phyloP scores from a whole-genome alignment of 345 rosid species.

The Angophora floribunda region DNA sequence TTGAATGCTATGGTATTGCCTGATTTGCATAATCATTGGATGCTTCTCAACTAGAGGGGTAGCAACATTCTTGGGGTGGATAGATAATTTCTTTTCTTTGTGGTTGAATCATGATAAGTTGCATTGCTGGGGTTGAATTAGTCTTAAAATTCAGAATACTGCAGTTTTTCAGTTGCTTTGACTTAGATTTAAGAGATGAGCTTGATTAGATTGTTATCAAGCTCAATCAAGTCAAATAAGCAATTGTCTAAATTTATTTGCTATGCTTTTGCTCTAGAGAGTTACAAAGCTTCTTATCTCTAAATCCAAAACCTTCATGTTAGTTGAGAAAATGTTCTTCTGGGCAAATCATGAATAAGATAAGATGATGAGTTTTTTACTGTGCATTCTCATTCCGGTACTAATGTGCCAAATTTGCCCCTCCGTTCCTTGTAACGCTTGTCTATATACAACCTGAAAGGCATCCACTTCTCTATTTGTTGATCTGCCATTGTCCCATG shows the following conservation, averaged over 20 bases:
- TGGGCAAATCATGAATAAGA: background rate
- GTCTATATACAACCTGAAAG: background rate
- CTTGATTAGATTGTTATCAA: background rate
- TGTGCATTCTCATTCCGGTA: background rate
- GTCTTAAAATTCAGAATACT: background rate
- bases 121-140: background rate
- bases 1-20: background rate
- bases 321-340: background rate
- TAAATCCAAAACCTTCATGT: background rate
- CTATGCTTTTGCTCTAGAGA: background rate
- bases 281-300: background rate
- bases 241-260: background rate
- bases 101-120: background rate
- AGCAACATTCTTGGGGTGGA: background rate
- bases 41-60: background rate
- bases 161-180: background rate
- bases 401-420: background rate
- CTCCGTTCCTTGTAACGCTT: background rate
- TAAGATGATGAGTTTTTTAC: background rate
- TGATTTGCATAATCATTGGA: background rate
- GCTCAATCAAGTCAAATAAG: background rate
- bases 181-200: background rate
- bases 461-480: background rate
- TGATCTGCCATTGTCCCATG: background rate
- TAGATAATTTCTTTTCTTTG: background rate